Evolutionary conservation across 345 rosid species (phyloP), one percentile per base, ranked within the genome.

Genomic region (Sonneratia caseolaris): DNA sequence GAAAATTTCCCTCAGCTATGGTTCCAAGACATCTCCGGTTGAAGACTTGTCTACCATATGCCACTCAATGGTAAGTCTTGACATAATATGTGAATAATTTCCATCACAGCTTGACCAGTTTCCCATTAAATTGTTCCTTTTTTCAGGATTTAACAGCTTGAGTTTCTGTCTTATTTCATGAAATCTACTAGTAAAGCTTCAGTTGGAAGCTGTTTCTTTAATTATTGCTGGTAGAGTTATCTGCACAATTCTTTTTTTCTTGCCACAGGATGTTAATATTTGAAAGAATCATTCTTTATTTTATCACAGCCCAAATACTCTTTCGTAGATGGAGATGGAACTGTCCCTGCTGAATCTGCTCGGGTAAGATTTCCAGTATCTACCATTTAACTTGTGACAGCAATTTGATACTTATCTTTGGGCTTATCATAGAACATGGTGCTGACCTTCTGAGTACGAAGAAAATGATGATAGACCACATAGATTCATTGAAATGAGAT

Each of bases 241-340:
- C 32, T 27, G 32, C 32, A 27, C 32, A 27, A 27, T 27, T 27
- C 32, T 27, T 27, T 27, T 27, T 27, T 27, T 27, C 32, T 27
- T 27, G 32, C 32, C 32, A 27, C 59, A 4, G 24, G 59, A 55
- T 55, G 7, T 16, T 2, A 55, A 55, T 4, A 21, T 14, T 55
- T 55, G n/a, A 55, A 55, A 55, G 7, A 40, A 40, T 8, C 59
- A 19, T 55, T 35, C 16, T 72, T 48, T 47, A 51, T 71, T 65
- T 70, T 70, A 66, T 81, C 69, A 19, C 86, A 92, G 97, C 96
- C 96, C 43, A 78, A 83, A 73, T 90, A 92, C 71, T 82, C 89
- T 36, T 92, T 78, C 42, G 95, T 89, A 32, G 96, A 92, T 77
- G 98, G 98, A 75, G 96, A 92, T 82, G 98, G 96, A 77, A 92